Evolutionary conservation across 371 early-diverging fungal genomes (phyloP), one percentile per base, ranked within the genome.

Genomic region (Nosema muscidifuracis): DNA sequence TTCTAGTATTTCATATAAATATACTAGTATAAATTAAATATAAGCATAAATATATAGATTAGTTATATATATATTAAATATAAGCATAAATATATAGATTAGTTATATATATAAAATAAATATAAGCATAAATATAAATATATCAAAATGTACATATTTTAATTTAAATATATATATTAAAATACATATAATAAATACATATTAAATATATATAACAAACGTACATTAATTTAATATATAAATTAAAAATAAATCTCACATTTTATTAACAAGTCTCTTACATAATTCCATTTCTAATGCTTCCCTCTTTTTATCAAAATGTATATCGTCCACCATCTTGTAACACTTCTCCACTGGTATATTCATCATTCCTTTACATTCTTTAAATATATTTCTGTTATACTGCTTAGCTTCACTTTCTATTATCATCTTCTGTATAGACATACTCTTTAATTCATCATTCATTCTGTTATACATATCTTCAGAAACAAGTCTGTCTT

Each of bases 401-500:
- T 61, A 47, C 1, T 36, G 20, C 20, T 65, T 34, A 36, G 66
- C 60, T 60, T 73, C 73, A 0, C 44, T 28, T 38, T 65, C 66
- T 34, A 73, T 73, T 2, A 65, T 43, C 58, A 73, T 66, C 31
- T 36, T 73, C 47, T 73, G 66, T 18, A 60, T 31, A 9, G 53
- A 24, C 16, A 58, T 43, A 22, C 66, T 51, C 50, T 73, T 73
- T 18, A 42, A 44, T 15, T 58, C 40, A 16, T 67, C 40, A 40
- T 73, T 60, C 1, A 65, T n/a, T 22, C 24, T 42, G 30, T 65
- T 43, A 63, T 62, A 73, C 28, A 58, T 36, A 28, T 42, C 66
- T 18, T 73, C 61, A 40, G 66, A 65, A 34, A 73, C 61, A 28
- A 73, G 33, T 38, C 73, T 73, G 16, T 73, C 47, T 38, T 60